Percentiles rank a stretch among this genome's conserved stretches.
Evolutionary conservation across 345 rosid species (phyloP).

Genomic region (Eucalyptus rudis): DNA sequence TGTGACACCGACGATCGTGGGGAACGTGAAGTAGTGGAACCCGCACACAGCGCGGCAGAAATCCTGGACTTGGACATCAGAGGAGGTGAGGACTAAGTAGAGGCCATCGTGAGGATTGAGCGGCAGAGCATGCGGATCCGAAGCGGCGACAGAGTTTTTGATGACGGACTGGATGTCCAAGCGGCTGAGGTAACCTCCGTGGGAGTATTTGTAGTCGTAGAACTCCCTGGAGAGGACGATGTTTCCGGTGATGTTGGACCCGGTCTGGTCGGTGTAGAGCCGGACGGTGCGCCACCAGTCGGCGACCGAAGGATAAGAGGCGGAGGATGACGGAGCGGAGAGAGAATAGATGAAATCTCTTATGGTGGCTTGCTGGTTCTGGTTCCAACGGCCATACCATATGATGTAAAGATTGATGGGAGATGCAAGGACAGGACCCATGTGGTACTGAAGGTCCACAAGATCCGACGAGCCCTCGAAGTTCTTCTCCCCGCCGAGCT

Average conservation of each 20-base stretch:
- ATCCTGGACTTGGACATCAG: conserved; percentile 49
- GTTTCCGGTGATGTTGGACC: conserved; percentile 34
- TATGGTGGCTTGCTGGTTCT: conserved; percentile 30
- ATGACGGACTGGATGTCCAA: conserved; percentile 40
- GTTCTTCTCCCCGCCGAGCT: neutral
- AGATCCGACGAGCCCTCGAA: conserved; percentile 47
- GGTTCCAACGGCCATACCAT: conserved; percentile 62
- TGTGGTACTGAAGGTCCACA: conserved; percentile 37
- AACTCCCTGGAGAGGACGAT: conserved; percentile 30
- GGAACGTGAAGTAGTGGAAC: conserved; percentile 61
- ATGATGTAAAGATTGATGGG: conserved; percentile 34
- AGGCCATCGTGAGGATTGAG: conserved; percentile 41
- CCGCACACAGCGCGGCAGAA: conserved; percentile 60
- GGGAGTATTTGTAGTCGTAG: conserved; percentile 32
- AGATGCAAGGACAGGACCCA: conserved; percentile 58
- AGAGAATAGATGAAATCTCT: conserved; percentile 49
- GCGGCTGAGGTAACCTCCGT: conserved; percentile 33
- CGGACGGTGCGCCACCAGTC: conserved; percentile 53
- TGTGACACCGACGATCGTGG: conserved; percentile 28
- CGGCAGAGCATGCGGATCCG: conserved; percentile 12
- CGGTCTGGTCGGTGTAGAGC: conserved; percentile 55
- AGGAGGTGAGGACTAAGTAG: conserved; percentile 36
- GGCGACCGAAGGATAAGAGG: conserved; percentile 41
- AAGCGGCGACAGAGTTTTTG: conserved; percentile 15
- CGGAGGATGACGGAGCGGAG: conserved; percentile 14